Conservation (phyloP, 208 protist genomes). For the Crithidia mellificae region DNA sequence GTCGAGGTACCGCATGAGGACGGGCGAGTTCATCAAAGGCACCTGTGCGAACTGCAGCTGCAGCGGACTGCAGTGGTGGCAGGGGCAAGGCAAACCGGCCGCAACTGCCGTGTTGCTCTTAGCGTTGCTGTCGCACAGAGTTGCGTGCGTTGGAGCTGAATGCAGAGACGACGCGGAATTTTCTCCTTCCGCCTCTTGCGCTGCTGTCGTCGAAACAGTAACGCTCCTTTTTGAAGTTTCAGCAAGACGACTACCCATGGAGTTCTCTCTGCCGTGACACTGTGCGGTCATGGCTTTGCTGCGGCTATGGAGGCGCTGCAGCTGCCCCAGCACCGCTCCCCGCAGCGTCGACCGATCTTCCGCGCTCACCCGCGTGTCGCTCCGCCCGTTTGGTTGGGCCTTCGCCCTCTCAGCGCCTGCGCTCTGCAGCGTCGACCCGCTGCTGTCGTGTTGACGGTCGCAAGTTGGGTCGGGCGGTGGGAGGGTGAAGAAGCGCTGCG, state of each 20-base stretch:
- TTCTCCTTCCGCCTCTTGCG: too few species aligned
- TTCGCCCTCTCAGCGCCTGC: too few species aligned
- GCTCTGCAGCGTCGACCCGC: too few species aligned
- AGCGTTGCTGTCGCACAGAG: not conserved
- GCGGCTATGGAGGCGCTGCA: slow-evolving; percentile 41
- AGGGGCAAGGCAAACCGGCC: slow-evolving; percentile 1
- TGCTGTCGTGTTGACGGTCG: too few species aligned
- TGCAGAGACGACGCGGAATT: too few species aligned
- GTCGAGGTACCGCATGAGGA: slow-evolving; percentile 26
- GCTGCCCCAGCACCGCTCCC: slow-evolving; percentile 43
- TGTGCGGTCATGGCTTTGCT: not conserved
- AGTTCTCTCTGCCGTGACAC: slow-evolving; percentile 16
- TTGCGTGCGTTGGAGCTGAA: too few species aligned
- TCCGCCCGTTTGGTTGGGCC: too few species aligned
- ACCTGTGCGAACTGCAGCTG: slow-evolving; percentile 39
- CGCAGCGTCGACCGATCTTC: slow-evolving; percentile 41
- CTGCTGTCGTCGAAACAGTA: too few species aligned
- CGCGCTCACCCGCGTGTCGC: too few species aligned
- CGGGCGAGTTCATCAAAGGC: slow-evolving; percentile 16
- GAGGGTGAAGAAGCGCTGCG: slow-evolving; percentile 50
- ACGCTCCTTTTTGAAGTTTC: too few species aligned
- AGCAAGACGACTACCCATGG: too few species aligned
- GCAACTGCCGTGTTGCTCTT: not conserved
- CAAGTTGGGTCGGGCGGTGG: too few species aligned
- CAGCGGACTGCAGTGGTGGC: slow-evolving; percentile 24